Percentiles rank a stretch among this genome's conserved stretches.
Evolutionary conservation across 2,329 filamentous ascomycete genomes (phyloP).

Genomic region (Pseudogymnoascus sp.): DNA sequence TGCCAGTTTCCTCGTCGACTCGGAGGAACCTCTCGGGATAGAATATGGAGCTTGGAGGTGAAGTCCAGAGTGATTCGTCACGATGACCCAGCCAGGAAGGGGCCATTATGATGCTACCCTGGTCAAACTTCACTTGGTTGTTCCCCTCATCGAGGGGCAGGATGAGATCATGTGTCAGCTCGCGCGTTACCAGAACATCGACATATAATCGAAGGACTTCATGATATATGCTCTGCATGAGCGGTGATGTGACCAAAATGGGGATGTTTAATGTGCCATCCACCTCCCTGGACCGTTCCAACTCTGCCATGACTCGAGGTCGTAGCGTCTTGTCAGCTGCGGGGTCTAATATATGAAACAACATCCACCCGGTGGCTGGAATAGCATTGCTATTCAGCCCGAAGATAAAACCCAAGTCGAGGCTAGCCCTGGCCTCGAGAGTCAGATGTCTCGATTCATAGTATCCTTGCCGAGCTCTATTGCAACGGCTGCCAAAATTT

Average conservation of each 20-base stretch:
- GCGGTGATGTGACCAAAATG: conserved; percentile 23
- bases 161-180: conserved; percentile 20
- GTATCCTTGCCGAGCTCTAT: background rate
- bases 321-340: conserved; percentile 18
- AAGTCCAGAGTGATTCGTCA: conserved; percentile 14
- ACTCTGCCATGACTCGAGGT: conserved; percentile 23
- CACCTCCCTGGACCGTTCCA: conserved; percentile 16
- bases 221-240: conserved; percentile 28
- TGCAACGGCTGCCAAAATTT: background rate
- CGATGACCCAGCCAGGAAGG: conserved; percentile 25
- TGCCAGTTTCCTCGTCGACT: conserved; percentile 1
- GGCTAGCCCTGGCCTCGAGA: background rate
- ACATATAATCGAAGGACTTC: conserved; percentile 28
- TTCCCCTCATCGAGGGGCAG: conserved; percentile 15
- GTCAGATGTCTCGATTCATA: background rate
- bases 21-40: conserved; percentile 11
- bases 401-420: conserved; percentile 24
- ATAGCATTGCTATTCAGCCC: conserved; percentile 27
- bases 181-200: conserved; percentile 26
- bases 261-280: conserved; percentile 19
- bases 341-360: conserved; percentile 27
- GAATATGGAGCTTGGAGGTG: conserved; percentile 9
- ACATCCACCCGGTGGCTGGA: conserved; percentile 27
- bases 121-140: conserved; percentile 10
- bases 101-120: conserved; percentile 20